A percentile compares a stretch with the other conserved stretches of the same genome.
These are phyloP conservation scores for Trichoderma arundinaceum DNA, from an alignment of 2,329 filamentous ascomycete genomes.

Conservation along the genomic window DNA sequence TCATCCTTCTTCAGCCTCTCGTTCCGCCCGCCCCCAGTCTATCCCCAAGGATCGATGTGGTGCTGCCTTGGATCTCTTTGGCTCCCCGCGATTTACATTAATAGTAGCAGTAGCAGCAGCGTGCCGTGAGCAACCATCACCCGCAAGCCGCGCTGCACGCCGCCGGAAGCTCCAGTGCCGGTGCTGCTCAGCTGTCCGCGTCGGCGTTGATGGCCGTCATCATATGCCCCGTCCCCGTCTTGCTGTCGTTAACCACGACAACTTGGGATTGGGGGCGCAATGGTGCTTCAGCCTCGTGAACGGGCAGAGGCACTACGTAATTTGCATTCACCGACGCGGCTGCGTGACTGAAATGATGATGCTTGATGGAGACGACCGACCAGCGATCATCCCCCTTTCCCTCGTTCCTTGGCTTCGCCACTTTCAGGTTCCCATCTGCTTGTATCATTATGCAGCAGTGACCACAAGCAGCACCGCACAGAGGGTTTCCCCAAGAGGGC, in stretches of 20 bases:
- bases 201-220: background rate
- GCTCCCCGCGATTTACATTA: slow-evolving; percentile 26
- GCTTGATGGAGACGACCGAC: background rate
- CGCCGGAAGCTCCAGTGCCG: slow-evolving; percentile 28
- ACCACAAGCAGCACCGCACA: background rate
- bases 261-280: background rate
- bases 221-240: slow-evolving; percentile 1
- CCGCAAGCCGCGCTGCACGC: slow-evolving; percentile 26
- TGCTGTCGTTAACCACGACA: slow-evolving; percentile 15
- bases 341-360: slow-evolving; percentile 25
- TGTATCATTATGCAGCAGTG: slow-evolving; percentile 2
- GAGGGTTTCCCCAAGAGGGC: background rate
- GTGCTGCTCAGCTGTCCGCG: slow-evolving; percentile 10
- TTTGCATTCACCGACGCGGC: slow-evolving; percentile 20
- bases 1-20: slow-evolving; percentile 22
- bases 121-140: slow-evolving; percentile 21
- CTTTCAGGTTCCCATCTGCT: background rate
- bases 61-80: slow-evolving; percentile 24
- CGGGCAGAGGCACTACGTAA: slow-evolving; percentile 11
- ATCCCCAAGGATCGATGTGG: slow-evolving; percentile 19
- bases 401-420: slow-evolving; percentile 20
- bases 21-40: slow-evolving; percentile 8
- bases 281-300: slow-evolving; percentile 7
- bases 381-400: slow-evolving; percentile 15
- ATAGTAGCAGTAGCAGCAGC: slow-evolving; percentile 1